These are phyloP conservation scores for Xylona heveae DNA, from an alignment of 495 filamentous ascomycete genomes.

Conservation along the genomic window DNA sequence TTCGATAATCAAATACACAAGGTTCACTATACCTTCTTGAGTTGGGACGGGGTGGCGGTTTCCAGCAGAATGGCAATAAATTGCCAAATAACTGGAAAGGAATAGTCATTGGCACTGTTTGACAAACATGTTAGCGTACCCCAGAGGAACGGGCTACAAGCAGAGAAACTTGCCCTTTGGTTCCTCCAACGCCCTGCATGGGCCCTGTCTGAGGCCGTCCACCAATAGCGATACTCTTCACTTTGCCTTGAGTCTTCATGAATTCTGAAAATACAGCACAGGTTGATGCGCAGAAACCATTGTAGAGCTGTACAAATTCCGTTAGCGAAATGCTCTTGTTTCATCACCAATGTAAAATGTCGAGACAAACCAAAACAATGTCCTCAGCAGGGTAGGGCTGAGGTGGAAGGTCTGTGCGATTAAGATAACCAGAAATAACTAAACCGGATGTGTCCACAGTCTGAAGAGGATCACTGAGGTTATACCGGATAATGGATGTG, in stretches of 20 bases:
- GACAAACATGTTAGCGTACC: too few relatives aligned
- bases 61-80: too few relatives aligned
- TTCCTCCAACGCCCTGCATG: constrained; percentile 21
- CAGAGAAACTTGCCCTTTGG: constrained; percentile 16
- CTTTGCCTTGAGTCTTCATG: constrained; percentile 27
- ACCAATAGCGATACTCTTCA: constrained; percentile 25
- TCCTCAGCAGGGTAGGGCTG: constrained; percentile 25
- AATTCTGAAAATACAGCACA: constrained; percentile 31
- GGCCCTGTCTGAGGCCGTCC: constrained; percentile 21
- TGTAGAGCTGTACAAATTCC: constrained; percentile 14
- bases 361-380: constrained; percentile 21
- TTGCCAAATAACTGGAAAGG: too few relatives aligned
- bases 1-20: too few relatives aligned
- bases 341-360: background rate
- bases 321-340: background rate
- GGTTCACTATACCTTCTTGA: too few relatives aligned
- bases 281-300: constrained; percentile 27
- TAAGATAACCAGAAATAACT: constrained; percentile 20
- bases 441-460: constrained; percentile 9
- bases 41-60: too few relatives aligned
- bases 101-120: too few relatives aligned
- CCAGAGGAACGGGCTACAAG: too few relatives aligned
- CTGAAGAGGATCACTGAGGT: constrained; percentile 24
- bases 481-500: constrained; percentile 22
- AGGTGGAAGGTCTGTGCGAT: constrained; percentile 12